phyloP scores from a whole-genome alignment of 192 early-diverging fungal genomes.

The Coemansia sp. region DNA sequence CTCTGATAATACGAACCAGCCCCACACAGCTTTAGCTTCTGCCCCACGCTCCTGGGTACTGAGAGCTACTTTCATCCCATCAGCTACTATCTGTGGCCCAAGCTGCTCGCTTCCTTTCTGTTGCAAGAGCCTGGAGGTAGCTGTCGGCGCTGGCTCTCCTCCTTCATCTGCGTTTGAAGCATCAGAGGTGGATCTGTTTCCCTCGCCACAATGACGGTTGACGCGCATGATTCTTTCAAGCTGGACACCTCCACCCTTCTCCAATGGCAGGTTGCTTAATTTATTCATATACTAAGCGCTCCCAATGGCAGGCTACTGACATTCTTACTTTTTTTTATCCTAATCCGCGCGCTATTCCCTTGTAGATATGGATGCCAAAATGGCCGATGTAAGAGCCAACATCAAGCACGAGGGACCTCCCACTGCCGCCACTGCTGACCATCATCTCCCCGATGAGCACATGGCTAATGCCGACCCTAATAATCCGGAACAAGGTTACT shows the following conservation, averaged over 20 bases:
- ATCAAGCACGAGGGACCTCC: conserved; percentile 17
- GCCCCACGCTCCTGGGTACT: neutral
- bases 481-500: conserved; percentile 8
- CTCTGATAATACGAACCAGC: neutral
- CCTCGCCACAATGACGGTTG: neutral
- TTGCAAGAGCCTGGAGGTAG: neutral
- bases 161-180: neutral
- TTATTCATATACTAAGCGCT: conserved; percentile 5
- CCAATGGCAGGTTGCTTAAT: neutral
- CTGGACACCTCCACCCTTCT: neutral
- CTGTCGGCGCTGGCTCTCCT: neutral
- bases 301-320: neutral
- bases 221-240: neutral
- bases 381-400: conserved; percentile 32
- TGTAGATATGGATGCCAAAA: conserved; percentile 38
- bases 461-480: conserved; percentile 19
- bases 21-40: neutral
- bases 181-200: neutral
- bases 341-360: neutral
- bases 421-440: conserved; percentile 12
- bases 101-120: neutral
- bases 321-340: neutral
- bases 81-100: neutral
- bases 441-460: conserved; percentile 22
- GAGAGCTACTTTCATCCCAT: neutral